A percentile compares a stretch with the other conserved stretches of the same genome.
Conservation (phyloP, 495 filamentous ascomycete species). For the Penicillium daleae region DNA sequence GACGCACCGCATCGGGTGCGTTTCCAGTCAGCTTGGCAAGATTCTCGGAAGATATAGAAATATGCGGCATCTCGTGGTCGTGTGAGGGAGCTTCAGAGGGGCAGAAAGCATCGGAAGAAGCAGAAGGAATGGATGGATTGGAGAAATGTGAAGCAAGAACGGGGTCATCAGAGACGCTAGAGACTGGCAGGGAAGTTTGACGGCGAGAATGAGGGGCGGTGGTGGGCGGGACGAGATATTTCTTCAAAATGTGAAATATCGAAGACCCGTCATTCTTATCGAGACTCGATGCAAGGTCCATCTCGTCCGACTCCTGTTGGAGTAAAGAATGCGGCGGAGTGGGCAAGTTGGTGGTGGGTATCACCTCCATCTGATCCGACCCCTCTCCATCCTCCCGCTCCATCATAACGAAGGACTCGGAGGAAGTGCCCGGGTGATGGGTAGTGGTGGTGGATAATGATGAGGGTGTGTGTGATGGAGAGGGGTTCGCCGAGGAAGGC, state of each 20-base stretch:
- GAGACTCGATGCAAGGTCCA: conserved; percentile 39
- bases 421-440: conserved; percentile 30
- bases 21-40: conserved; percentile 87
- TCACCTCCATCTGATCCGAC: conserved; percentile 30
- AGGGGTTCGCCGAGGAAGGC: conserved; percentile 18
- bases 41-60: conserved; percentile 64
- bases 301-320: conserved; percentile 48
- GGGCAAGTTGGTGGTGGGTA: conserved; percentile 39
- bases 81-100: conserved; percentile 56
- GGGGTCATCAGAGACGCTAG: conserved; percentile 66
- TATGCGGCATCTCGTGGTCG: conserved; percentile 54
- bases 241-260: conserved; percentile 48
- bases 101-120: conserved; percentile 59
- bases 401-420: conserved; percentile 47
- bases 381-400: conserved; percentile 46
- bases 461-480: conserved; percentile 21
- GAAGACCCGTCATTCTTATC: conserved; percentile 43
- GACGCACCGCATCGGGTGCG: conserved; percentile 58
- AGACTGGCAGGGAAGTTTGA: conserved; percentile 62
- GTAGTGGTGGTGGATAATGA: conserved; percentile 3
- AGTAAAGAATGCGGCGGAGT: conserved; percentile 52
- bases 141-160: conserved; percentile 76
- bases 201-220: conserved; percentile 47
- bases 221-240: conserved; percentile 43
- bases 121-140: conserved; percentile 65